phyloP scores from a whole-genome alignment of 139 green algal species.

The Tetraselmis chui region DNA sequence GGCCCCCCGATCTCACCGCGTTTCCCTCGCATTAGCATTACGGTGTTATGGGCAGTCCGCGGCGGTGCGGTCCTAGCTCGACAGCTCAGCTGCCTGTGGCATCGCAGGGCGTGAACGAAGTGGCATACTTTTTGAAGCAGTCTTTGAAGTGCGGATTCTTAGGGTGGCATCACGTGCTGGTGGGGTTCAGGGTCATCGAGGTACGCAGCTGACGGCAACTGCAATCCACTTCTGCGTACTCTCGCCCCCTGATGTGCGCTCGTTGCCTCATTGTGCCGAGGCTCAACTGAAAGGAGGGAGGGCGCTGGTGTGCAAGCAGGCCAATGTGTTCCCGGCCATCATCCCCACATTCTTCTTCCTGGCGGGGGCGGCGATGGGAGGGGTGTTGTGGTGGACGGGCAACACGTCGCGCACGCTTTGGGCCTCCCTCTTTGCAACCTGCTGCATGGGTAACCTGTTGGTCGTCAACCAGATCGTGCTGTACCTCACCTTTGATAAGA shows the following conservation, averaged over 20 bases:
- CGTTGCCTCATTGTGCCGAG: no score
- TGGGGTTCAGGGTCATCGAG: background rate
- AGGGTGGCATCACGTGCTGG: background rate
- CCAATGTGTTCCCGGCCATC: background rate
- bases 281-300: no score
- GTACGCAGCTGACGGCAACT: no score
- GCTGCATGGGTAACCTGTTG: background rate
- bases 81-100: background rate
- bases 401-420: background rate
- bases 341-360: background rate
- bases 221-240: no score
- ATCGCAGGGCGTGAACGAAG: background rate
- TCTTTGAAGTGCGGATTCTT: background rate
- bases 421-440: background rate
- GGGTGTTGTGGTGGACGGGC: background rate
- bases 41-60: no score
- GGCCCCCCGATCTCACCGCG: no score
- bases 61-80: no score
- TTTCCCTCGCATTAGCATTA: no score
- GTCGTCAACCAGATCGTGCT: background rate
- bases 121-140: background rate
- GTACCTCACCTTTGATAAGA: background rate
- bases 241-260: no score
- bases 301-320: no score
- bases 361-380: background rate